Evolutionary conservation across 1,284 basidiomycete genomes (phyloP), one percentile per base, ranked within the genome.

Genomic region (Peniophora sp.): DNA sequence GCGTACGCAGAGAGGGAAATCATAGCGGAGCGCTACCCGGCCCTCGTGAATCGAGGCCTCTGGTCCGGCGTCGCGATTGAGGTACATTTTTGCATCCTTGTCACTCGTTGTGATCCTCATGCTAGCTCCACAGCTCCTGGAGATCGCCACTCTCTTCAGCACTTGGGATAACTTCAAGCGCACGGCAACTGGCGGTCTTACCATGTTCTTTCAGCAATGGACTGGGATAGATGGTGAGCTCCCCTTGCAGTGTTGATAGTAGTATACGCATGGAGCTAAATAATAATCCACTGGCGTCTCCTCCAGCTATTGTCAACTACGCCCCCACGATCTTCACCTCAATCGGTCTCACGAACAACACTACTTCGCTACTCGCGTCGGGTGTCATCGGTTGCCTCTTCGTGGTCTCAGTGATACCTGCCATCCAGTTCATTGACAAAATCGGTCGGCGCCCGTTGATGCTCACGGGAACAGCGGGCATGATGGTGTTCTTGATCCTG

Each of bases 401-500:
- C 48, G 43, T 60, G 11, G 55, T 62, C 20, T 58, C 60, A 1
- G 60, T 57, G 0, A 34, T 62, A 47, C 60, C 60, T 3, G 60
- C 60, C 12, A 57, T 62, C 32, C 56, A 56, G 3, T 53, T 53
- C 2, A 62, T 59, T 10, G 60, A 62, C 51, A 52, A 55, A 17
- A 50, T 60, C 17, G 60, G 60, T 14, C 55, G 60, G 18, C 56
- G 60, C 24, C 56, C 60, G 11, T 42, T 62, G n/a, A 47, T 62
- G 39, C 55, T 62, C 35, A 42, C 53, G 24, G 60, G 60, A 2
- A 58, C 59, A 9, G 37, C 45, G 24, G 59, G 58, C 17, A 67
- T 68, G 63, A 55, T 67, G 22, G 10, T 63, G 5, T 57, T 59
- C 45, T 58, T 63, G 48, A 59, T 61, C 47, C 44, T 64, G 24